A percentile compares a stretch with the other conserved stretches of the same genome.
phyloP scores from a whole-genome alignment of 2,329 filamentous ascomycete species.

The Xylariales sp. region DNA sequence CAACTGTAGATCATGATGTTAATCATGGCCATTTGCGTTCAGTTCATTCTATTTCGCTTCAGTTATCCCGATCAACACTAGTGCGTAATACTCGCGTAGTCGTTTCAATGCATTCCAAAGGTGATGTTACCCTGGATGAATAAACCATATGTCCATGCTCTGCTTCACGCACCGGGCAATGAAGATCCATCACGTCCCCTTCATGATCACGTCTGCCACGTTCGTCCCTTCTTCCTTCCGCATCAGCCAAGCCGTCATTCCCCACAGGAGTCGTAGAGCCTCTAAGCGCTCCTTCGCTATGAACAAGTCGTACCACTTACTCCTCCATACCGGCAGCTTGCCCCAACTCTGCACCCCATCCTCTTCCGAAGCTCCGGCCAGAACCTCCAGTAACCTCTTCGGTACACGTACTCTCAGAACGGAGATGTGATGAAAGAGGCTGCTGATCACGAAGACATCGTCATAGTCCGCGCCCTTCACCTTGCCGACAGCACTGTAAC shows the following conservation, averaged over 20 bases:
- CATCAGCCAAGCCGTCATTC: conserved; percentile 58
- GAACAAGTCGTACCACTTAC: conserved; percentile 59
- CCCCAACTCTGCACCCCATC: conserved; percentile 40
- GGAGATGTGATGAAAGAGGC: conserved; percentile 57
- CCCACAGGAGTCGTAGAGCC: conserved; percentile 55
- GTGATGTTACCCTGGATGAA: too few relatives aligned
- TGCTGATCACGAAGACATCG: conserved; percentile 58
- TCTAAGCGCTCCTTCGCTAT: conserved; percentile 46
- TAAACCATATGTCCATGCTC: too few relatives aligned
- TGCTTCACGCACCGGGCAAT: too few relatives aligned
- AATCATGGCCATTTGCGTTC: too few relatives aligned
- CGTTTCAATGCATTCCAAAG: too few relatives aligned
- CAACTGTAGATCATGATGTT: too few relatives aligned
- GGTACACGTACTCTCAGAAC: conserved; percentile 57
- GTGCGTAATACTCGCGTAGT: too few relatives aligned
- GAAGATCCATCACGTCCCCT: too few relatives aligned
- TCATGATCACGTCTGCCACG: background rate
- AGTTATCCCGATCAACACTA: too few relatives aligned
- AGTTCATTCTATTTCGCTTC: too few relatives aligned
- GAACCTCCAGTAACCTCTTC: conserved; percentile 43
- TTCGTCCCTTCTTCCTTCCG: conserved; percentile 31
- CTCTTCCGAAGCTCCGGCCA: conserved; percentile 40
- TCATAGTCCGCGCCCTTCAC: conserved; percentile 44
- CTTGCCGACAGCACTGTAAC: conserved; percentile 54
- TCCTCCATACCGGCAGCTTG: conserved; percentile 51